Percentiles rank a stretch among this genome's conserved stretches.
These are phyloP conservation scores for Alloteropsis angusta DNA, from an alignment of 202 grass and related monocot genomes.

Conservation along the genomic window DNA sequence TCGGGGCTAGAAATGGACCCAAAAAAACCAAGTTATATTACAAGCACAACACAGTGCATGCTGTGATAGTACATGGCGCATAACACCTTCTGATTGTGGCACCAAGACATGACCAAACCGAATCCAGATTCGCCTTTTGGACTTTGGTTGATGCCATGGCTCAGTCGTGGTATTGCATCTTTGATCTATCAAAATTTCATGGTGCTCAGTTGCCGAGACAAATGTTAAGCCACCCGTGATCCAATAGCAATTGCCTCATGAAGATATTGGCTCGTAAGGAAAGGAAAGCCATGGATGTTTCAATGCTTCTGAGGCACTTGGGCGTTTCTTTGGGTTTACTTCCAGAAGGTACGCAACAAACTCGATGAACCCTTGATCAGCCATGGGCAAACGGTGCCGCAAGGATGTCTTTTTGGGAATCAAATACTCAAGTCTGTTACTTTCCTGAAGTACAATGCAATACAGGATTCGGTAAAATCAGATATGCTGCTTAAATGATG, in stretches of 20 bases:
- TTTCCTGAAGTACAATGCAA: constrained; percentile 57
- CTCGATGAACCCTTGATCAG: constrained; percentile 91
- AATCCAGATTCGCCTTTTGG: not conserved
- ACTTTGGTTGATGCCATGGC: constrained; percentile 9
- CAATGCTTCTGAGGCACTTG: constrained; percentile 77
- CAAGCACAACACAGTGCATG: constrained; percentile 37
- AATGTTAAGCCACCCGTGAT: constrained; percentile 21
- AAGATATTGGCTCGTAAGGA: constrained; percentile 98
- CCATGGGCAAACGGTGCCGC: constrained; percentile 81
- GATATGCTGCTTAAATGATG: not conserved
- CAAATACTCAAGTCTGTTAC: constrained; percentile 85
- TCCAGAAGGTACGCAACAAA: constrained; percentile 82
- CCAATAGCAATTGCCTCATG: constrained; percentile 42
- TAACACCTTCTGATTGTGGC: constrained; percentile 11
- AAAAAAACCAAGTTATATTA: constrained; percentile 41
- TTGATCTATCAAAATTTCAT: constrained; percentile 43
- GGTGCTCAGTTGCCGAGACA: constrained; percentile 25
- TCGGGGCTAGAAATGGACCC: constrained; percentile 8
- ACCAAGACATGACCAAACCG: not conserved
- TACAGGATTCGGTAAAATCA: not conserved
- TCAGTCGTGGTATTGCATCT: constrained; percentile 6
- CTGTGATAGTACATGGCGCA: constrained; percentile 23
- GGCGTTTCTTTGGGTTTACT: constrained; percentile 90
- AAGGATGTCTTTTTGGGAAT: constrained; percentile 94
- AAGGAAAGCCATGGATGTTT: constrained; percentile 98